Percentiles rank a stretch among this genome's conserved stretches.
phyloP scores from a whole-genome alignment of 1,284 basidiomycete genomes.

The Fomitopsis betulina region DNA sequence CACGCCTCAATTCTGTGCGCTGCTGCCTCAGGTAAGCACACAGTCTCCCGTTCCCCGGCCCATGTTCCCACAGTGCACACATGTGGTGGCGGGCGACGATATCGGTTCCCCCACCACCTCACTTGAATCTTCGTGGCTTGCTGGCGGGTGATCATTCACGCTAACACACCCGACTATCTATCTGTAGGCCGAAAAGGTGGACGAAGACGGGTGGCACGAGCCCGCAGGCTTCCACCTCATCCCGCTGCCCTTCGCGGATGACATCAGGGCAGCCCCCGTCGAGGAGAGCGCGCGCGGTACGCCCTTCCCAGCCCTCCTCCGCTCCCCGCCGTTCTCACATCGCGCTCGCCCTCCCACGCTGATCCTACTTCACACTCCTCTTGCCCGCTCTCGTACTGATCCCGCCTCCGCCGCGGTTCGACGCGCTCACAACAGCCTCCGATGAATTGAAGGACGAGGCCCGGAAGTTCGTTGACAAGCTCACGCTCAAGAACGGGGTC shows the following conservation, averaged over 20 bases:
- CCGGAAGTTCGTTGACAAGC: conserved; percentile 71
- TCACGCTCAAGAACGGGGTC: conserved; percentile 71
- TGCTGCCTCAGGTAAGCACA: conserved; percentile 77
- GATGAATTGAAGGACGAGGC: conserved; percentile 69
- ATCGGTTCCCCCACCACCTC: conserved; percentile 7
- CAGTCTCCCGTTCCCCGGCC: neutral
- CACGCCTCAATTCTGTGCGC: conserved; percentile 77
- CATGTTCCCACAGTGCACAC: conserved; percentile 3
- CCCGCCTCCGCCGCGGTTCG: conserved; percentile 2
- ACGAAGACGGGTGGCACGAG: conserved; percentile 72
- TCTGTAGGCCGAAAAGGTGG: conserved; percentile 63
- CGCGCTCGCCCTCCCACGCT: neutral
- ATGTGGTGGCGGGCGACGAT: conserved; percentile 4
- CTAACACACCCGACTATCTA: neutral
- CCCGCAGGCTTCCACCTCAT: conserved; percentile 94
- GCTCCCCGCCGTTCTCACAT: neutral
- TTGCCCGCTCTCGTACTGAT: neutral
- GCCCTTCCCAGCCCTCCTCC: conserved; percentile 7
- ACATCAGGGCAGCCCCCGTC: conserved; percentile 77
- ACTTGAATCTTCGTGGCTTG: neutral
- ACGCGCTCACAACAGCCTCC: conserved; percentile 43
- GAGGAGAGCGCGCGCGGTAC: conserved; percentile 53
- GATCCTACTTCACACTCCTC: neutral
- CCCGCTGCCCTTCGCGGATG: conserved; percentile 89
- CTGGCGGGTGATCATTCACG: neutral